These are phyloP conservation scores for Corchorus olitorius DNA, from an alignment of 345 rosid species.

Conservation along the genomic window DNA sequence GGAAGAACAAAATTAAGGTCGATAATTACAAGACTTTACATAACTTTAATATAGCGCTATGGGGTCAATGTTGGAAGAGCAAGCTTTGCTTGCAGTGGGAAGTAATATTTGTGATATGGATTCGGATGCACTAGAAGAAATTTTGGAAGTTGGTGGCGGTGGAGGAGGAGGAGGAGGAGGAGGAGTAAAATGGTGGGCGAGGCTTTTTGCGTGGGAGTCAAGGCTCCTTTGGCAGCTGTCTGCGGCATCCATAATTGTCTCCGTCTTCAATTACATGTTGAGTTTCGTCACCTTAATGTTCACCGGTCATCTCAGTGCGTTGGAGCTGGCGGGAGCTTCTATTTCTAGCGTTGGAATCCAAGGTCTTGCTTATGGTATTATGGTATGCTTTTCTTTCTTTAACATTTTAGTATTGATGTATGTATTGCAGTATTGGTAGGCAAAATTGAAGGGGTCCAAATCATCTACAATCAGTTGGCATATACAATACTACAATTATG, in stretches of 20 bases:
- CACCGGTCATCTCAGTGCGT: conserved; percentile 69
- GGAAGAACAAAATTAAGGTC: no score
- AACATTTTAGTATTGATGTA: no score
- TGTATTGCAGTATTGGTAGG: no score
- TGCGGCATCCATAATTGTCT: conserved; percentile 69
- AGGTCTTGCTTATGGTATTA: conserved; percentile 95
- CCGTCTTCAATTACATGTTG: conserved; percentile 78
- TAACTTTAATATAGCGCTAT: no score
- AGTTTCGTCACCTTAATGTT: conserved; percentile 80
- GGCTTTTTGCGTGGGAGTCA: conserved; percentile 74
- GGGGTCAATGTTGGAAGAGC: conserved; percentile 20
- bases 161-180: conserved; percentile 31
- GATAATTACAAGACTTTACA: no score
- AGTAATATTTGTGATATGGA: conserved; percentile 42
- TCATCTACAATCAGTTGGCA: no score
- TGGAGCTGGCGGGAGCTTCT: conserved; percentile 91
- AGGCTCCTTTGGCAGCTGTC: conserved; percentile 78
- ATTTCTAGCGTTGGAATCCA: conserved; percentile 88
- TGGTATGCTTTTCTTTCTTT: conserved; percentile 47
- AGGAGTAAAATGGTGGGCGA: conserved; percentile 64
- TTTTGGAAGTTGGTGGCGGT: conserved; percentile 27
- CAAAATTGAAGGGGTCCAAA: no score
- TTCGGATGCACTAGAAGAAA: conserved; percentile 64
- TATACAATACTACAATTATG: no score
- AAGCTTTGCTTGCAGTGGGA: conserved; percentile 48